A percentile compares a stretch with the other conserved stretches of the same genome.
Conservation (phyloP, 116 monocot genomes). For the Zostera marina region DNA sequence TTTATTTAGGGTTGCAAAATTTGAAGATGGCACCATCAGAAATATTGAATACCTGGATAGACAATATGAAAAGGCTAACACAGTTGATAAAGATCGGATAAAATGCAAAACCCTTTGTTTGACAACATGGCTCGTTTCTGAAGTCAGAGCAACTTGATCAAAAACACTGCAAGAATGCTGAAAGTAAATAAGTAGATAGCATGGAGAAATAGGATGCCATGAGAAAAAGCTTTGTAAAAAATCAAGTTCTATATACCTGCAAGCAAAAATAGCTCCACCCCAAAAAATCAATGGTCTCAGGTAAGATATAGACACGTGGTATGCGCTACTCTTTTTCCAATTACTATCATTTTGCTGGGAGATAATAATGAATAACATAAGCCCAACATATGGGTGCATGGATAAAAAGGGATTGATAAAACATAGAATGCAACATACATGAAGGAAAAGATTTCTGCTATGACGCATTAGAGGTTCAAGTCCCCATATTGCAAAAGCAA, state of each 20-base stretch:
- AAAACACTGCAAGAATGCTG: conserved; percentile 29
- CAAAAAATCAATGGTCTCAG: conserved; percentile 85
- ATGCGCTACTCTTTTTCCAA: conserved; percentile 83
- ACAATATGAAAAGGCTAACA: conserved; percentile 75
- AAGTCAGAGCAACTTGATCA: conserved; percentile 49
- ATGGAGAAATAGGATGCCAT: neutral
- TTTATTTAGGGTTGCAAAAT: neutral
- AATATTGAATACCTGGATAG: conserved; percentile 47
- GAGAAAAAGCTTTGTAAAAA: neutral
- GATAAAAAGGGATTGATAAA: neutral
- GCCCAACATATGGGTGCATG: neutral
- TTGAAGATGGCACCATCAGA: neutral
- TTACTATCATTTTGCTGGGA: conserved; percentile 39
- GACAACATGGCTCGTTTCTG: conserved; percentile 73
- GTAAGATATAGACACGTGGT: conserved; percentile 49
- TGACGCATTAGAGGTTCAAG: conserved; percentile 45
- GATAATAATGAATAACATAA: neutral
- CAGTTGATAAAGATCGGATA: conserved; percentile 79
- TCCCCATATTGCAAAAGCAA: conserved; percentile 78
- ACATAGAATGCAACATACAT: conserved; percentile 19
- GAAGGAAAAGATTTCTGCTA: conserved; percentile 38
- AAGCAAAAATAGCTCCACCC: conserved; percentile 60
- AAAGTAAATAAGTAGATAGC: neutral
- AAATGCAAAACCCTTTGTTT: conserved; percentile 72
- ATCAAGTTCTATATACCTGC: conserved; percentile 29